Conservation (phyloP, 192 early-diverging fungal genomes). For the Coemansia sp. region DNA sequence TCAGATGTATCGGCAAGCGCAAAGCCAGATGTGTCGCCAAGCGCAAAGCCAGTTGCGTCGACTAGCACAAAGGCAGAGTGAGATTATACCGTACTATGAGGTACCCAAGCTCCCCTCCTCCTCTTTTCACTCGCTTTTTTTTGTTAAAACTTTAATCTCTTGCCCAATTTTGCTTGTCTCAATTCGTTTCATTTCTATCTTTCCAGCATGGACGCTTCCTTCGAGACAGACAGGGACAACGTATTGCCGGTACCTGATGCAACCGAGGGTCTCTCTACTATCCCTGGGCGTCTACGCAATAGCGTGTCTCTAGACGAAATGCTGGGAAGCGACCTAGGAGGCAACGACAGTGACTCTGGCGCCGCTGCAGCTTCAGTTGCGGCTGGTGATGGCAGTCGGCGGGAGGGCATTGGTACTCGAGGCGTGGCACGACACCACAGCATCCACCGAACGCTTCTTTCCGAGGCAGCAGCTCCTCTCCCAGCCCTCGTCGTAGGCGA, state of each 20-base stretch:
- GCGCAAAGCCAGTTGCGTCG: background rate
- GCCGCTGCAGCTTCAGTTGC: background rate
- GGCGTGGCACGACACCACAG: conserved; percentile 1
- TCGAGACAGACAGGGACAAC: background rate
- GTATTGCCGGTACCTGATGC: background rate
- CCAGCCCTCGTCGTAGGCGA: background rate
- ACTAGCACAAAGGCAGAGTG: background rate
- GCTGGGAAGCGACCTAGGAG: background rate
- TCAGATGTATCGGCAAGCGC: background rate
- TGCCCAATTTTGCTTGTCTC: background rate
- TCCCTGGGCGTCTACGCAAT: conserved; percentile 16
- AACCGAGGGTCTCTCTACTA: background rate
- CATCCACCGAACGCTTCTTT: background rate
- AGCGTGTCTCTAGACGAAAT: conserved; percentile 31
- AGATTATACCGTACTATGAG: background rate
- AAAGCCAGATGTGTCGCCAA: too few relatives aligned
- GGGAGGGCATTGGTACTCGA: background rate
- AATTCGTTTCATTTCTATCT: background rate
- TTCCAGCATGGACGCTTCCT: background rate
- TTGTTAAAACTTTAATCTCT: background rate
- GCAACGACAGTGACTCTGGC: background rate
- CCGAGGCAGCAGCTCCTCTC: background rate
- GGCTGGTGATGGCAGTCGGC: background rate
- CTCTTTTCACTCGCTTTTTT: background rate
- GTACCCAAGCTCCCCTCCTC: background rate